phyloP scores from a whole-genome alignment of 352 stramenopile genomes.

The Phytopythium cucurbitacearum region DNA sequence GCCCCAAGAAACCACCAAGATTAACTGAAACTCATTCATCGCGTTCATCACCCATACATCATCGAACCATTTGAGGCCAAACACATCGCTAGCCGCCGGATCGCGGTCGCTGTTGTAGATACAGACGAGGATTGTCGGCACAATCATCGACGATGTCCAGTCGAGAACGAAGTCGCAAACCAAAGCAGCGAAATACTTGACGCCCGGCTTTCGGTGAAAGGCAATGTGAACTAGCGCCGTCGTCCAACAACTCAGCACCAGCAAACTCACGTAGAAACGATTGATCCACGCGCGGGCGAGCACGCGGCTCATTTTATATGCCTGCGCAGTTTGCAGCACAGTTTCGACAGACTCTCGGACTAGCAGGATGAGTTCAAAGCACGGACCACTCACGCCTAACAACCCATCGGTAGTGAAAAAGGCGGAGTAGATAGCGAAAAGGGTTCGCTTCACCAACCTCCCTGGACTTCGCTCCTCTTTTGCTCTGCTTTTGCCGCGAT shows the following conservation, averaged over 20 bases:
- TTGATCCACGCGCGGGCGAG: conserved; percentile 11
- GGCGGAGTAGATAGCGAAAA: background rate
- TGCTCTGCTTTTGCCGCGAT: background rate
- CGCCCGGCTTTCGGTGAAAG: conserved; percentile 9
- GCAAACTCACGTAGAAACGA: conserved; percentile 10
- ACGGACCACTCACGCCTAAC: conserved; percentile 10
- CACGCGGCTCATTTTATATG: conserved; percentile 21
- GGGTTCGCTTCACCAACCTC: too few relatives aligned
- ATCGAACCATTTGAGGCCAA: conserved; percentile 30
- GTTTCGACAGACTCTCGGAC: conserved; percentile 26
- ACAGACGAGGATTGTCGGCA: too few relatives aligned
- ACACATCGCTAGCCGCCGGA: background rate
- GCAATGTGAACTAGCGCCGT: conserved; percentile 24
- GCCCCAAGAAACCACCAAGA: conserved; percentile 25
- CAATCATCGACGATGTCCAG: too few relatives aligned
- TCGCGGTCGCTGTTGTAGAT: too few relatives aligned
- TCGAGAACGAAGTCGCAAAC: conserved; percentile 14
- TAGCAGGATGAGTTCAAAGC: conserved; percentile 16
- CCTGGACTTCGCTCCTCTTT: background rate
- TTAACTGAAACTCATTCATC: conserved; percentile 42
- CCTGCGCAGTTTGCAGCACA: conserved; percentile 21
- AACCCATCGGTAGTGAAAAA: conserved; percentile 5
- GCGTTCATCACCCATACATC: conserved; percentile 34
- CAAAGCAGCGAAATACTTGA: conserved; percentile 16
- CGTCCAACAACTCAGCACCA: conserved; percentile 25